phyloP scores from a whole-genome alignment of 108 stramenopile genomes.

The Skeletonema potamos region DNA sequence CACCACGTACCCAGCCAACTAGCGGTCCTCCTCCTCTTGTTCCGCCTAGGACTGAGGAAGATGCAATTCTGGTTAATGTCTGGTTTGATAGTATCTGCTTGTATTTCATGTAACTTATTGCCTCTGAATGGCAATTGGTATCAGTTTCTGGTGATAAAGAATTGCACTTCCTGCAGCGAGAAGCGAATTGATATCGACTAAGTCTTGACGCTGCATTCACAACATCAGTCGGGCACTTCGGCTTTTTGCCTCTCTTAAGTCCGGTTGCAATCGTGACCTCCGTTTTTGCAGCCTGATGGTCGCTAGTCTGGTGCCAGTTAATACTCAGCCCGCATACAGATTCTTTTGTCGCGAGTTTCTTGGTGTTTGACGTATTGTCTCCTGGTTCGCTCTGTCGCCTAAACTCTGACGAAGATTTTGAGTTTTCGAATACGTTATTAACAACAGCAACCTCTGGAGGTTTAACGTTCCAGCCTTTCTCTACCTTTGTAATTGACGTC shows the following conservation, averaged over 20 bases:
- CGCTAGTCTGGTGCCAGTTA: conserved; percentile 53
- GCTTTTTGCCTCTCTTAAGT: conserved; percentile 77
- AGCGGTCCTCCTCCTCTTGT: conserved; percentile 15
- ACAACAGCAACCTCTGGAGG: conserved; percentile 55
- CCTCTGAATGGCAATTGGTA: not conserved
- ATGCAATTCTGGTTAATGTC: not conserved
- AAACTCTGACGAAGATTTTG: conserved; percentile 36
- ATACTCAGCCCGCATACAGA: conserved; percentile 57
- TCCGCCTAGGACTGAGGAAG: not conserved
- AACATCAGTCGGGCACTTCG: conserved; percentile 57
- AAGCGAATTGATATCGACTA: conserved; percentile 46
- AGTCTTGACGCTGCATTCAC: conserved; percentile 57
- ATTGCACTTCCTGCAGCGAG: conserved; percentile 14
- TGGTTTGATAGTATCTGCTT: conserved; percentile 1
- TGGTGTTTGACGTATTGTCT: not conserved
- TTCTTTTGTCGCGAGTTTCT: conserved; percentile 8
- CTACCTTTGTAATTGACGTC: not conserved
- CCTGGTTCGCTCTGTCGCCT: not conserved
- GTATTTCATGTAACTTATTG: conserved; percentile 14
- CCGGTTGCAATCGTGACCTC: conserved; percentile 82
- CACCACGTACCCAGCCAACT: conserved; percentile 25
- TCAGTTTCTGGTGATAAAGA: not conserved
- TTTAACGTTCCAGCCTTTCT: not conserved
- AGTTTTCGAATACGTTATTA: conserved; percentile 22
- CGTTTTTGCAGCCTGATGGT: not conserved